Base-by-base conservation (phyloP, 2,329 filamentous ascomycete species). In the Ophiognomonia clavigignenti-juglandacearum region DNA sequence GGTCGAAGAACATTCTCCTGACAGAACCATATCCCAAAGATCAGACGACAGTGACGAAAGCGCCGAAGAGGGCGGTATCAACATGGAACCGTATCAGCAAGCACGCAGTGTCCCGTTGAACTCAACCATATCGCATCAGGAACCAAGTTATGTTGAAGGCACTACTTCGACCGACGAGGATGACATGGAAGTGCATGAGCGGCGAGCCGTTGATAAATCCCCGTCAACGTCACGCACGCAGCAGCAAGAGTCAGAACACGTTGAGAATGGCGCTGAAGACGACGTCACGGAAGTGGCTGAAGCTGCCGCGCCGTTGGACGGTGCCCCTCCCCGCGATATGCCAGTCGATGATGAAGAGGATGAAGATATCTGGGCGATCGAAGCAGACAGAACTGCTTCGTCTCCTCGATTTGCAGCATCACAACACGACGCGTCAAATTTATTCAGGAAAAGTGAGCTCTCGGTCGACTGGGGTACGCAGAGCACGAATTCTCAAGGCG, bases 341-440 rank as follows among this genome's bases (percentile, higher is more conserved):
- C 47, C 19, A 36, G 44, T 26, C 20, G 53, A 56, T n/a, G 50
- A 52, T 13, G 71, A 73, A n/a, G 69, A 71, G 4, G 73, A 72
- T 10, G 65, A 64, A 3, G 72, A 82, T 53, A 68, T 82, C 10
- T 82, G 78, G 77, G 77, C 75, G 26, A 57, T 80, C 20, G 78
- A 82, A 57, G 78, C 77, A 10, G 67, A 72, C 44, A 70, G 77
- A 6, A 67, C 68, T 1, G 70, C 73, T 9, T 59, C 53, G 5
- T 55, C 61, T 8, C 45, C 52, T 6, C 58, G 55, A 27, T 47
- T 47, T 43, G 29, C 48, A 54, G 40, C 39, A 50, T 54, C 41
- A 26, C 52, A 47, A 19, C 53, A 59, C 8, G 50, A 54, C 1
- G 42, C 44, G 0, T 22, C 53, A 49, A 54, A 56, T 40, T 55